Percentiles rank a stretch among this genome's conserved stretches.
phyloP scores from a whole-genome alignment of 2,329 filamentous ascomycete species.

The Trichophaea hybrida region DNA sequence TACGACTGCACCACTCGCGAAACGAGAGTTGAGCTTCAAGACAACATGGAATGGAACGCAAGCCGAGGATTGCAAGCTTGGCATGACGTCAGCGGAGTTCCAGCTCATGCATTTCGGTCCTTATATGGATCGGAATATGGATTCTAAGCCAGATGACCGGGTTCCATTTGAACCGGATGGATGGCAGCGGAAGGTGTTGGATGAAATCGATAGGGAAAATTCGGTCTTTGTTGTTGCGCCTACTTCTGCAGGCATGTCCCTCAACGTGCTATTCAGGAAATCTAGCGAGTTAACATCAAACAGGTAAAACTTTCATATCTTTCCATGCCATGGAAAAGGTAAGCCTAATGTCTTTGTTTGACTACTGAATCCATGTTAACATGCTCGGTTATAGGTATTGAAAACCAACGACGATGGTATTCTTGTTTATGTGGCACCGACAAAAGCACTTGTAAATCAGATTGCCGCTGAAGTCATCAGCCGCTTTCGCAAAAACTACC shows the following conservation, averaged over 20 bases:
- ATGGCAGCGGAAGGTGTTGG: conserved; percentile 61
- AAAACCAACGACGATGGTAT: conserved; percentile 53
- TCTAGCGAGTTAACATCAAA: not conserved
- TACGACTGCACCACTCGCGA: not conserved
- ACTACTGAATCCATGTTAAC: not conserved
- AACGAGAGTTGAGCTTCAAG: conserved; percentile 12
- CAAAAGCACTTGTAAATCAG: conserved; percentile 70
- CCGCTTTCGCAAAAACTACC: conserved; percentile 51
- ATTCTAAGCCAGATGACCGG: conserved; percentile 51
- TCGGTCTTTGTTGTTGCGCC: conserved; percentile 58
- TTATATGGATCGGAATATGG: conserved; percentile 60
- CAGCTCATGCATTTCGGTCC: conserved; percentile 56
- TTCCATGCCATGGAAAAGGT: conserved; percentile 75
- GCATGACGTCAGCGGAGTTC: conserved; percentile 41
- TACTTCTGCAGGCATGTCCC: not conserved
- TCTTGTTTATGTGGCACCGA: conserved; percentile 65
- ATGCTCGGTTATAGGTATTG: conserved; percentile 30
- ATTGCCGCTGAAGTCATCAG: conserved; percentile 67
- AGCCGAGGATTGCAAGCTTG: conserved; percentile 26
- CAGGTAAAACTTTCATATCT: conserved; percentile 67
- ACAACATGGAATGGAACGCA: conserved; percentile 15
- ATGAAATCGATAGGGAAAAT: conserved; percentile 54
- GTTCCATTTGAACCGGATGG: conserved; percentile 60
- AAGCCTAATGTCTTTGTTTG: not conserved
- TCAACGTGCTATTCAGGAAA: not conserved